These are phyloP conservation scores for Ballota nigra DNA, from an alignment of 257 asterid species.

Conservation along the genomic window DNA sequence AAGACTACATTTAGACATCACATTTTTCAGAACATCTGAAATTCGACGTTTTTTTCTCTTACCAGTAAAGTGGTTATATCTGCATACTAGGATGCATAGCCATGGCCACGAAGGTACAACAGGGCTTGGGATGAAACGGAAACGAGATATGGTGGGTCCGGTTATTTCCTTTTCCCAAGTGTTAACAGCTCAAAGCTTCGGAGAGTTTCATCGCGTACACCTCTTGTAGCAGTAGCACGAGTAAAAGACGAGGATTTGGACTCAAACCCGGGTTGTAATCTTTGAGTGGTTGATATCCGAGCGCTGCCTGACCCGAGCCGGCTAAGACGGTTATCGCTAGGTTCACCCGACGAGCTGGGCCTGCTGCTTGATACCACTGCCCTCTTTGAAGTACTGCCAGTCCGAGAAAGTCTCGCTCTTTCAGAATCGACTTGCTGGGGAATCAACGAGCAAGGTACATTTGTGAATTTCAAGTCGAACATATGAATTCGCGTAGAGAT, in stretches of 20 bases:
- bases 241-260: slow-evolving; percentile 71
- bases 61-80: slow-evolving; percentile 4
- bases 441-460: neutral
- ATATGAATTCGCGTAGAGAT: neutral
- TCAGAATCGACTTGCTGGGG: slow-evolving; percentile 66
- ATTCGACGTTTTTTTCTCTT: neutral
- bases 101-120: neutral
- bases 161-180: slow-evolving; percentile 68
- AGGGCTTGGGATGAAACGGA: neutral
- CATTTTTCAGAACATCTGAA: slow-evolving; percentile 9
- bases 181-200: slow-evolving; percentile 78
- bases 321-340: slow-evolving; percentile 48
- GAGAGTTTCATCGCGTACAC: slow-evolving; percentile 63
- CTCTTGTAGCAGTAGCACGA: slow-evolving; percentile 53
- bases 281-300: slow-evolving; percentile 57
- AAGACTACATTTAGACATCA: neutral
- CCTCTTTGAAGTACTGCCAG: slow-evolving; percentile 66
- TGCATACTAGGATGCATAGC: neutral
- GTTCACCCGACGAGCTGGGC: slow-evolving; percentile 82
- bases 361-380: slow-evolving; percentile 63
- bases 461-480: neutral
- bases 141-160: neutral
- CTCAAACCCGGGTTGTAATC: slow-evolving; percentile 74
- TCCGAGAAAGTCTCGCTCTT: slow-evolving; percentile 56
- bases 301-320: slow-evolving; percentile 64